Conservation (phyloP, 805 yeast genomes). For the Pichia membranifaciens region DNA sequence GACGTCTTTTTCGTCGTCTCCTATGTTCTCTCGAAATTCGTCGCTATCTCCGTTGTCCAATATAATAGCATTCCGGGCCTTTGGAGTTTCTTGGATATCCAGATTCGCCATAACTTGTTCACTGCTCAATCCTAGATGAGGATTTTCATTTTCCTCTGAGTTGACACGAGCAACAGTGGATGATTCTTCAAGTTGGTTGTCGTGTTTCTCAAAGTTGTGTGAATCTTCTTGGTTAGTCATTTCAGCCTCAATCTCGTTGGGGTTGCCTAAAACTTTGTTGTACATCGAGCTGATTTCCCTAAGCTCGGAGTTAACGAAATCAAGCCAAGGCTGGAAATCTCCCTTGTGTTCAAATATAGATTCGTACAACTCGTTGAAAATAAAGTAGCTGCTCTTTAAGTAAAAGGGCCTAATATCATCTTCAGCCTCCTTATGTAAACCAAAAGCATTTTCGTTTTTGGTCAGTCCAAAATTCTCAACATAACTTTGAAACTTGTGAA, state of each 20-base stretch:
- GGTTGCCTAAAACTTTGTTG: slow-evolving; percentile 51
- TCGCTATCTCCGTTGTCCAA: slow-evolving; percentile 38
- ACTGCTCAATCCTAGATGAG: slow-evolving; percentile 12
- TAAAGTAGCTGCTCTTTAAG: slow-evolving; percentile 27
- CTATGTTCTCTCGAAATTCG: slow-evolving; percentile 32
- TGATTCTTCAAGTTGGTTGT: slow-evolving; percentile 5
- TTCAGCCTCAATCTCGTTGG: slow-evolving; percentile 23
- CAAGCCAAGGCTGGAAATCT: slow-evolving; percentile 37
- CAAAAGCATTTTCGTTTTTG: slow-evolving; percentile 29
- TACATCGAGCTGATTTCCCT: slow-evolving; percentile 50
- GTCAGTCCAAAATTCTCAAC: slow-evolving; percentile 32
- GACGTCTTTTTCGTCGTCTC: slow-evolving; percentile 15
- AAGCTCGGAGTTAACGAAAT: slow-evolving; percentile 43
- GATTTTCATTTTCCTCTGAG: neutral
- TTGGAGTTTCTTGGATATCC: slow-evolving; percentile 17
- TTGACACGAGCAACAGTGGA: slow-evolving; percentile 3
- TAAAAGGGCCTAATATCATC: slow-evolving; percentile 26
- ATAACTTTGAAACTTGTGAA: slow-evolving; percentile 43
- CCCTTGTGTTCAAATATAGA: slow-evolving; percentile 22
- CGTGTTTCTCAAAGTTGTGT: slow-evolving; percentile 4
- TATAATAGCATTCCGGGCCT: slow-evolving; percentile 27
- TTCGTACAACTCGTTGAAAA: slow-evolving; percentile 29
- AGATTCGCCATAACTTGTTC: slow-evolving; percentile 14
- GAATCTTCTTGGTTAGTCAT: slow-evolving; percentile 9
- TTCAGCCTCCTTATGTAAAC: slow-evolving; percentile 24